Percentiles rank a stretch among this genome's conserved stretches.
phyloP scores from a whole-genome alignment of 2,329 filamentous ascomycete species.

The Elsinoe australis region DNA sequence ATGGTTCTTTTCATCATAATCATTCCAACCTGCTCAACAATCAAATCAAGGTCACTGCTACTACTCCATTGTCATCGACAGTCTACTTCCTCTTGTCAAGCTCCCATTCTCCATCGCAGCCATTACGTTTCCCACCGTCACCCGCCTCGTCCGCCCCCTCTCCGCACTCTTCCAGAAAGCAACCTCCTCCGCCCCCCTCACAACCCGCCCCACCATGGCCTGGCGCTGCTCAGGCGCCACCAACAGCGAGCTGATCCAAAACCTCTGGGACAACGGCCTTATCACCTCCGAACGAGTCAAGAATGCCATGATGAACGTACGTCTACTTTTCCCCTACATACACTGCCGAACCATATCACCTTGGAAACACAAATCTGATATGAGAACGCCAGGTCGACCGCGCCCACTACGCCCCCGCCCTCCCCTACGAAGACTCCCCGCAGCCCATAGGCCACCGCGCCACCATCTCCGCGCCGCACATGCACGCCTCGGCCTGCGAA shows the following conservation, averaged over 20 bases:
- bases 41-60: neutral
- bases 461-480: conserved; percentile 66
- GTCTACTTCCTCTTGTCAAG: too few species aligned
- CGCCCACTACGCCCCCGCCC: conserved; percentile 66
- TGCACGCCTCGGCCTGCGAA: conserved; percentile 61
- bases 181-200: neutral
- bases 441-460: conserved; percentile 60
- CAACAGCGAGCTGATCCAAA: conserved; percentile 69
- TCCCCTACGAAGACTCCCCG: conserved; percentile 66
- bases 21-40: too few species aligned
- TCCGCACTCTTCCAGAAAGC: neutral
- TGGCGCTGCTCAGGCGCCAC: conserved; percentile 74
- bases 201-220: conserved; percentile 56
- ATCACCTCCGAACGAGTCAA: conserved; percentile 66
- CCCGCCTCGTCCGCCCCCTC: too few species aligned
- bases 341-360: neutral
- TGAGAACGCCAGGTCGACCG: conserved; percentile 62
- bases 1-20: too few species aligned
- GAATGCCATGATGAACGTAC: conserved; percentile 68
- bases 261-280: conserved; percentile 63
- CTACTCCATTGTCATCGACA: too few species aligned
- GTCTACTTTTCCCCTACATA: conserved; percentile 17
- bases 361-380: too few species aligned
- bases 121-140: too few species aligned
- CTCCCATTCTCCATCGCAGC: too few species aligned